These are phyloP conservation scores for Diaporthe sp. DNA, from an alignment of 2,329 filamentous ascomycete genomes.

Conservation along the genomic window DNA sequence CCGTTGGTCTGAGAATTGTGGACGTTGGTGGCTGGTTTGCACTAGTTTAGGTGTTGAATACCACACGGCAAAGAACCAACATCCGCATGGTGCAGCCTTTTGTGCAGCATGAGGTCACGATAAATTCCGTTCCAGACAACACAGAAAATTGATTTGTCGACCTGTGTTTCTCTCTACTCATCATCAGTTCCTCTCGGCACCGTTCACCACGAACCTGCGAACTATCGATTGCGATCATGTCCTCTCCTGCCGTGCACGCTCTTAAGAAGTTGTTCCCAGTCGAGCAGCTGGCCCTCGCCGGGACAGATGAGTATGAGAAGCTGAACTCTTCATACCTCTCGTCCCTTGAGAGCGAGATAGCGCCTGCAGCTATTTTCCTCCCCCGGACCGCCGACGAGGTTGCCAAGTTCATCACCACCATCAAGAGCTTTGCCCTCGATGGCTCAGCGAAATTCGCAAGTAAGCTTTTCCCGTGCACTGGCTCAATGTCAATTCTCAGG, in stretches of 20 bases:
- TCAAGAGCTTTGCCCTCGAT: slow-evolving; percentile 36
- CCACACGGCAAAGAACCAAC: no score
- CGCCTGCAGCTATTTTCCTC: slow-evolving; percentile 40
- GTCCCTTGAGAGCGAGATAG: slow-evolving; percentile 38
- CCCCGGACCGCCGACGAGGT: slow-evolving; percentile 41
- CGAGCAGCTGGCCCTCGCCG: slow-evolving; percentile 23
- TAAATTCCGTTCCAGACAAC: no score
- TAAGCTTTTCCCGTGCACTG: background rate
- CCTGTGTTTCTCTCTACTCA: no score
- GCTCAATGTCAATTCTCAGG: no score
- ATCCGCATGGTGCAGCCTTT: no score
- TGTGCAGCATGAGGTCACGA: no score
- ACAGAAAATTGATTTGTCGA: no score
- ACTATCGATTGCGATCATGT: background rate
- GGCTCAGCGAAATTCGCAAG: slow-evolving; percentile 50
- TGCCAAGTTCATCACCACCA: slow-evolving; percentile 36
- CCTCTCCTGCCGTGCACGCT: background rate
- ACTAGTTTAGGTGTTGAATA: no score
- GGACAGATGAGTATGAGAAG: slow-evolving; percentile 34
- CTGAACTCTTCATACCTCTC: slow-evolving; percentile 43
- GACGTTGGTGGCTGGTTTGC: no score
- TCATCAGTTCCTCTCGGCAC: no score
- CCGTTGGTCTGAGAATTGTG: no score
- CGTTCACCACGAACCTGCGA: no score
- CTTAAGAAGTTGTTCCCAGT: background rate